A percentile compares a stretch with the other conserved stretches of the same genome.
Evolutionary conservation across 345 rosid species (phyloP).

Genomic region (Acer negundo): DNA sequence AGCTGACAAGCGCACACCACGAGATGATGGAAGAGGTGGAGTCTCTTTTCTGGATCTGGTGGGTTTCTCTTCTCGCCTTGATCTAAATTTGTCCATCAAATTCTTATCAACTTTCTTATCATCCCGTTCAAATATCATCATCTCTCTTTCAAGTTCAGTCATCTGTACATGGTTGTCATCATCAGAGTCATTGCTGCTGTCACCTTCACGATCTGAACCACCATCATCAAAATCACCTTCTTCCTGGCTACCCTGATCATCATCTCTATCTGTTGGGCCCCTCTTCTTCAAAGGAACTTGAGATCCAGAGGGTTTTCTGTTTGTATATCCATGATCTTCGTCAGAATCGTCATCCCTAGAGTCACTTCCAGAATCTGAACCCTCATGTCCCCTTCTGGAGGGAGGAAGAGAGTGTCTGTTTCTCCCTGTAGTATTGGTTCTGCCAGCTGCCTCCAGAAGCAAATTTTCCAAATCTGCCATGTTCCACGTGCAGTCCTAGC

Average conservation of each 20-base stretch:
- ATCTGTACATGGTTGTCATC: conserved; percentile 83
- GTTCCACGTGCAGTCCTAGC: not conserved
- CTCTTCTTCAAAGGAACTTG: conserved; percentile 96
- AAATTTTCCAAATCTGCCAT: conserved; percentile 93
- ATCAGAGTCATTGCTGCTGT: conserved; percentile 83
- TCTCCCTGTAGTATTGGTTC: conserved; percentile 63
- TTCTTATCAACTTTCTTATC: conserved; percentile 90
- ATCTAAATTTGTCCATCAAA: conserved; percentile 79
- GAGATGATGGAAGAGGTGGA: conserved; percentile 60
- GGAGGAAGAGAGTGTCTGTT: conserved; percentile 56
- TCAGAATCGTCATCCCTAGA: conserved; percentile 88
- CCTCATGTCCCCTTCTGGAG: conserved; percentile 69
- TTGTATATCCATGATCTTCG: conserved; percentile 62
- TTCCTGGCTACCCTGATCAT: conserved; percentile 63
- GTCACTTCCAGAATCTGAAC: conserved; percentile 92
- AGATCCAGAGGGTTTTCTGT: conserved; percentile 87
- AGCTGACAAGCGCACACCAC: conserved; percentile 77
- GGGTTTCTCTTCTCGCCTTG: conserved; percentile 73
- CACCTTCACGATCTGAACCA: conserved; percentile 66
- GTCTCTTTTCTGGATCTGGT: conserved; percentile 64
- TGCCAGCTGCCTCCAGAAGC: conserved; percentile 98
- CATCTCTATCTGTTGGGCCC: conserved; percentile 82
- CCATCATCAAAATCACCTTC: conserved; percentile 64
- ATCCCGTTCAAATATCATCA: conserved; percentile 85
- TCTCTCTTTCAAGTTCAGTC: conserved; percentile 91